Percentiles rank a stretch among this genome's conserved stretches.
These are phyloP conservation scores for Micractinium sp. DNA, from an alignment of 139 green algal species.

Conservation along the genomic window DNA sequence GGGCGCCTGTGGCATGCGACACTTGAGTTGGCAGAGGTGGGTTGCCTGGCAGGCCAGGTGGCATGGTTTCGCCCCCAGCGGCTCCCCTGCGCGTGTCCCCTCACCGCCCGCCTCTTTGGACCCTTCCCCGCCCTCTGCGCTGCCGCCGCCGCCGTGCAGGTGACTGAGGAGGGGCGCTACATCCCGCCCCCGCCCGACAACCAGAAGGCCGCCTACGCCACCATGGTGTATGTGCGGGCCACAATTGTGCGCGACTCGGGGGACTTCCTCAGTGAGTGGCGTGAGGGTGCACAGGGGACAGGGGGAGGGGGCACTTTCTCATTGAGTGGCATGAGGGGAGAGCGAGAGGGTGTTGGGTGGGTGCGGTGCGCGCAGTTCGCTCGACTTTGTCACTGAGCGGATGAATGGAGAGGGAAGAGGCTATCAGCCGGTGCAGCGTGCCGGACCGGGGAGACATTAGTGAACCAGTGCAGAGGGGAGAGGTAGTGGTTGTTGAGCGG, in stretches of 20 bases:
- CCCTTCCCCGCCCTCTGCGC: background rate
- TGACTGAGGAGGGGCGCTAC: conserved; percentile 85
- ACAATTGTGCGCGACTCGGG: conserved; percentile 83
- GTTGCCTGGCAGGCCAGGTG: no score
- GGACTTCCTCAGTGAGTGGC: conserved; percentile 58
- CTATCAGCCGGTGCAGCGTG: background rate
- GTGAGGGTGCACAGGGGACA: no score
- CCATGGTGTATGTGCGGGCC: conserved; percentile 93
- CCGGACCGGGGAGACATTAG: background rate
- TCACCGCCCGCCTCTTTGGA: background rate
- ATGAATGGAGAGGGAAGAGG: no score
- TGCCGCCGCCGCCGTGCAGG: background rate
- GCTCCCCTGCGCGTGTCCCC: no score
- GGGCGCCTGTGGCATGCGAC: background rate
- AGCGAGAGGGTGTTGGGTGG: no score
- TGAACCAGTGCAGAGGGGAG: background rate
- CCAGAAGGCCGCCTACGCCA: conserved; percentile 90
- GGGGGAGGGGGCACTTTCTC: no score
- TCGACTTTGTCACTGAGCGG: no score
- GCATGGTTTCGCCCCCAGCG: no score
- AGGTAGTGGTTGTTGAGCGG: background rate
- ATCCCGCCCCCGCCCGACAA: conserved; percentile 83
- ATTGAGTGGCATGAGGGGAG: no score
- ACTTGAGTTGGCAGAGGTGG: no score
- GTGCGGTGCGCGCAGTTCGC: no score